Evolutionary conservation across 164 flowering plant genomes (phyloP).

Genomic region (Brasenia schreberi): DNA sequence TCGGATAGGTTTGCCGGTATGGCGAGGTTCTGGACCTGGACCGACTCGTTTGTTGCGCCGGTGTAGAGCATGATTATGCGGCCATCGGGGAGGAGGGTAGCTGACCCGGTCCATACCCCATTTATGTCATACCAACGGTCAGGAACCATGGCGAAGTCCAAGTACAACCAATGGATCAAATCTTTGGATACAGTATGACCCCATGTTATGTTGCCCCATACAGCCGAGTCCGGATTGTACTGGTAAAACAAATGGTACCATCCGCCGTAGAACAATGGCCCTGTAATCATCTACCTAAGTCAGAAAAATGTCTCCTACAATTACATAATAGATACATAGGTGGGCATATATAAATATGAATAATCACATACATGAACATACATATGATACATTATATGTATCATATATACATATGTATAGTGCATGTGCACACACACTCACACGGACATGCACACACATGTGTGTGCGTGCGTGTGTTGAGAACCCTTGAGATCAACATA

Average conservation of each 20-base stretch:
- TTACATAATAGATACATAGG: too few relatives aligned
- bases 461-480: too few relatives aligned
- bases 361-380: too few relatives aligned
- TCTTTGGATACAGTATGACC: conserved; percentile 79
- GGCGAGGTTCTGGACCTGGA: conserved; percentile 72
- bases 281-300: conserved; percentile 17
- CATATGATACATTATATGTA: too few relatives aligned
- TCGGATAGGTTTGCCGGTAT: conserved; percentile 52
- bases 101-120: conserved; percentile 93
- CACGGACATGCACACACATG: too few relatives aligned
- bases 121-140: conserved; percentile 70
- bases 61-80: conserved; percentile 69
- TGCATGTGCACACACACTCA: too few relatives aligned
- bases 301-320: too few relatives aligned
- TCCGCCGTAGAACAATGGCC: conserved; percentile 72
- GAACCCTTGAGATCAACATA: too few relatives aligned
- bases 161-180: conserved; percentile 68
- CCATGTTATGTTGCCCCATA: conserved; percentile 91
- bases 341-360: too few relatives aligned
- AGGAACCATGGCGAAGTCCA: conserved; percentile 62
- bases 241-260: conserved; percentile 95
- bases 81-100: conserved; percentile 68
- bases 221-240: conserved; percentile 63
- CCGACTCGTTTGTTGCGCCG: conserved; percentile 45
- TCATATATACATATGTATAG: too few relatives aligned